Percentiles rank a stretch among this genome's conserved stretches.
These are phyloP conservation scores for Sisymbrium irio DNA, from an alignment of 345 rosid genomes.

Conservation along the genomic window DNA sequence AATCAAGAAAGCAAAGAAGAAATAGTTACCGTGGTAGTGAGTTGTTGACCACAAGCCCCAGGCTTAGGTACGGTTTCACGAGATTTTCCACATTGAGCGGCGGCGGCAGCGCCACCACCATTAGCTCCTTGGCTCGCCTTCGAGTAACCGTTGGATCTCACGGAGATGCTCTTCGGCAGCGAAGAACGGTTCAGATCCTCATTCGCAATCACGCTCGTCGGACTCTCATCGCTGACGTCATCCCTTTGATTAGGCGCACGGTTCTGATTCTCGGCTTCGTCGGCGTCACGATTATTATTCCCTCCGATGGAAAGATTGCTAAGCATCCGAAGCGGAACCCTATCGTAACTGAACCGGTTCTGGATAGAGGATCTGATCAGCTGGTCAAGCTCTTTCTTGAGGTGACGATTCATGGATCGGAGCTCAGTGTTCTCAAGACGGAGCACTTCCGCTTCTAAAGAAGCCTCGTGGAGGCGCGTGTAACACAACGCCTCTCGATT, in stretches of 20 bases:
- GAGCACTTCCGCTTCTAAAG: constrained; percentile 52
- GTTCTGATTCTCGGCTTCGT: constrained; percentile 35
- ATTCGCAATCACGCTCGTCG: constrained; percentile 43
- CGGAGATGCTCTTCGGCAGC: constrained; percentile 80
- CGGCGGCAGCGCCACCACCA: constrained; percentile 4
- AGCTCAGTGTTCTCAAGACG: constrained; percentile 65
- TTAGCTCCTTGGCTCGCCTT: constrained; percentile 34
- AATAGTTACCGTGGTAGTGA: constrained; percentile 22
- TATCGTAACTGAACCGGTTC: constrained; percentile 23
- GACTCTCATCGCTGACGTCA: constrained; percentile 37
- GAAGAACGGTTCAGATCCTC: constrained; percentile 44
- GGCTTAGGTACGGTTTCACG: constrained; percentile 38
- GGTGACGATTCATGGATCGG: constrained; percentile 56
- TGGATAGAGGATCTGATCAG: constrained; percentile 51
- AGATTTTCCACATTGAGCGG: constrained; percentile 39
- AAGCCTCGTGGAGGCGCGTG: constrained; percentile 53
- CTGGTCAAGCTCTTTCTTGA: constrained; percentile 33
- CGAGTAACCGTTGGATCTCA: constrained; percentile 61
- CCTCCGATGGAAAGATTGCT: constrained; percentile 41
- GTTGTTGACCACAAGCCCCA: constrained; percentile 39
- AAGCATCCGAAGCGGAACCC: constrained; percentile 35
- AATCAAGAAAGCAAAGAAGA: constrained; percentile 19
- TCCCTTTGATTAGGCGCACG: constrained; percentile 29
- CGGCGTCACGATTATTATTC: background rate
- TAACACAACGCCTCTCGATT: constrained; percentile 70